Conservation (phyloP, 306 rosid species). For the Lablab purpureus region DNA sequence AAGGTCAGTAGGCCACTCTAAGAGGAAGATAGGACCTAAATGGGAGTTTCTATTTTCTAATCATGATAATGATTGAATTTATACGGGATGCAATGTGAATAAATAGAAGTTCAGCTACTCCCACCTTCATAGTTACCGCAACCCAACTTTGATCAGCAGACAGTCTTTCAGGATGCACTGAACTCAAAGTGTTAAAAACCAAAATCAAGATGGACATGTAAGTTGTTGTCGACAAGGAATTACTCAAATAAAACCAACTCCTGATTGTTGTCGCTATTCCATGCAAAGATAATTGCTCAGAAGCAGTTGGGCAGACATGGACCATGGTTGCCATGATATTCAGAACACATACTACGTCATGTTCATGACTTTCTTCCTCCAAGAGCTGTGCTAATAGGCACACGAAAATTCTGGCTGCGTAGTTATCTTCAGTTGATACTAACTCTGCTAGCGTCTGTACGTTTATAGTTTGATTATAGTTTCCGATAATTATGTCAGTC, state of each 20-base stretch:
- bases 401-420: slow-evolving; percentile 70
- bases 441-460: slow-evolving; percentile 73
- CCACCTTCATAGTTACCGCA: slow-evolving; percentile 75
- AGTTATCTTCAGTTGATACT: slow-evolving; percentile 69
- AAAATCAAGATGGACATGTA: slow-evolving; percentile 56
- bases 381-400: slow-evolving; percentile 71
- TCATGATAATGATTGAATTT: slow-evolving; percentile 33
- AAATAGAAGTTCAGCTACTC: slow-evolving; percentile 35
- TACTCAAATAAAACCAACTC: slow-evolving; percentile 49
- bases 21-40: slow-evolving; percentile 14
- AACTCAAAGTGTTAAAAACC: slow-evolving; percentile 64
- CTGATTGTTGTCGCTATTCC: slow-evolving; percentile 69
- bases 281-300: slow-evolving; percentile 66
- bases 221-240: slow-evolving; percentile 54
- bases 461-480: slow-evolving; percentile 50
- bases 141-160: slow-evolving; percentile 73
- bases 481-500: slow-evolving; percentile 47
- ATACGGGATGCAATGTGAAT: slow-evolving; percentile 36
- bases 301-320: slow-evolving; percentile 61
- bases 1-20: background rate
- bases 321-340: slow-evolving; percentile 61
- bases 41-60: slow-evolving; percentile 25
- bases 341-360: slow-evolving; percentile 58
- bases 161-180: slow-evolving; percentile 66
- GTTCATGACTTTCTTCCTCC: slow-evolving; percentile 66